These are phyloP conservation scores for Galerina sulciceps DNA, from an alignment of 768 basidiomycete genomes.

Conservation along the genomic window DNA sequence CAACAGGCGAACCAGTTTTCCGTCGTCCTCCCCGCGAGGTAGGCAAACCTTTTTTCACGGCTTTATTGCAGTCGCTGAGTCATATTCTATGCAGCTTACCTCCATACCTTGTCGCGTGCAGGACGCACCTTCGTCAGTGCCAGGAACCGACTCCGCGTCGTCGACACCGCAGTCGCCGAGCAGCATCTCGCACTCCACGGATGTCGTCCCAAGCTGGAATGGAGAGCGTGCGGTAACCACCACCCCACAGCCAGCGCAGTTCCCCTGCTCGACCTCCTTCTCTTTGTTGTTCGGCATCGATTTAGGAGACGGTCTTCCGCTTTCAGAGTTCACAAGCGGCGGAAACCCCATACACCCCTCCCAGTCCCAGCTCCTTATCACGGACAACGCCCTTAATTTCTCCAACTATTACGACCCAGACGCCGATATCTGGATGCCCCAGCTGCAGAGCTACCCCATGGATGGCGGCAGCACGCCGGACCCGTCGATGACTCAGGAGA, in stretches of 20 bases:
- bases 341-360: conserved; percentile 18
- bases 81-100: conserved; percentile 7
- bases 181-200: conserved; percentile 14
- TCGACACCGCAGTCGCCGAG: conserved; percentile 16
- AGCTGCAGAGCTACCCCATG: conserved; percentile 3
- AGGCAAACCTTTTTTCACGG: background rate
- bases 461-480: background rate
- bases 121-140: background rate
- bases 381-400: background rate
- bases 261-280: conserved; percentile 22
- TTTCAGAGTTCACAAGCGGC: conserved; percentile 22
- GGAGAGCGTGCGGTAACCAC: conserved; percentile 25
- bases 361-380: conserved; percentile 15
- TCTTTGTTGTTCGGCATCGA: conserved; percentile 21
- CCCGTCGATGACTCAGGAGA: background rate
- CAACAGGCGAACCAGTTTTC: conserved; percentile 5
- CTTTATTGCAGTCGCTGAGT: background rate
- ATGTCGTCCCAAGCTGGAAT: conserved; percentile 46
- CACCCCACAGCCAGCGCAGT: conserved; percentile 24
- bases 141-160: conserved; percentile 8
- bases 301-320: conserved; percentile 8
- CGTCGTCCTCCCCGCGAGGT: conserved; percentile 14
- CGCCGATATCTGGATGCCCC: conserved; percentile 19
- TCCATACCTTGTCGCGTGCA: conserved; percentile 13
- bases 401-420: background rate